These are phyloP conservation scores for Bretziella fagacearum DNA, from an alignment of 2,329 filamentous ascomycete genomes.

Conservation along the genomic window DNA sequence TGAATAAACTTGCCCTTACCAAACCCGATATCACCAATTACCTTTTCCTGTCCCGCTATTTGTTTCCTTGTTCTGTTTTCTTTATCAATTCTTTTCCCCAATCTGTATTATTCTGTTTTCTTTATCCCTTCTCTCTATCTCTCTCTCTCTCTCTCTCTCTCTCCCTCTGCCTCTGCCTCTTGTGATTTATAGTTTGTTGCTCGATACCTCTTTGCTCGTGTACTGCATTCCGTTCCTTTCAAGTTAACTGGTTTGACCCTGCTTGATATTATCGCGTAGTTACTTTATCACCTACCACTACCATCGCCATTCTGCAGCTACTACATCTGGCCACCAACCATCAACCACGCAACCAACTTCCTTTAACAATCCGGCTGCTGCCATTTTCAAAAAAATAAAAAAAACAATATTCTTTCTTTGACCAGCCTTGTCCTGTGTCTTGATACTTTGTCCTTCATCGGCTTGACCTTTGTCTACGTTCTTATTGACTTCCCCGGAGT, in stretches of 20 bases:
- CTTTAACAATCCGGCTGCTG: not conserved
- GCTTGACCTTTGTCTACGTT: no score
- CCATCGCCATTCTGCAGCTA: not conserved
- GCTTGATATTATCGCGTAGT: constrained; percentile 7
- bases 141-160: not conserved
- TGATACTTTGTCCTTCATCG: no score
- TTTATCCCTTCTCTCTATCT: not conserved
- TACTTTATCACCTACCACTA: not conserved
- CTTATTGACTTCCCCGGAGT: no score
- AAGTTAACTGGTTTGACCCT: not conserved
- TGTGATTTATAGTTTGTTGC: not conserved
- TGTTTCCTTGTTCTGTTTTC: not conserved
- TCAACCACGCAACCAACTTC: not conserved
- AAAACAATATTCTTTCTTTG: not conserved
- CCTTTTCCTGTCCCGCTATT: not conserved
- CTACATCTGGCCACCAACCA: not conserved
- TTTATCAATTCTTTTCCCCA: not conserved
- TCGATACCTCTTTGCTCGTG: not conserved
- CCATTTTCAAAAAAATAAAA: not conserved
- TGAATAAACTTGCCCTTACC: not conserved
- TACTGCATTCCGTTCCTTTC: not conserved
- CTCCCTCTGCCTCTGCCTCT: not conserved
- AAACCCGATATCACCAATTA: not conserved
- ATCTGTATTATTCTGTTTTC: not conserved
- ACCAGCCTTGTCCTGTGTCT: no score